A percentile compares a stretch with the other conserved stretches of the same genome.
Evolutionary conservation across 805 yeast genomes (phyloP).

Genomic region (Saccharomycodes ludwigii): DNA sequence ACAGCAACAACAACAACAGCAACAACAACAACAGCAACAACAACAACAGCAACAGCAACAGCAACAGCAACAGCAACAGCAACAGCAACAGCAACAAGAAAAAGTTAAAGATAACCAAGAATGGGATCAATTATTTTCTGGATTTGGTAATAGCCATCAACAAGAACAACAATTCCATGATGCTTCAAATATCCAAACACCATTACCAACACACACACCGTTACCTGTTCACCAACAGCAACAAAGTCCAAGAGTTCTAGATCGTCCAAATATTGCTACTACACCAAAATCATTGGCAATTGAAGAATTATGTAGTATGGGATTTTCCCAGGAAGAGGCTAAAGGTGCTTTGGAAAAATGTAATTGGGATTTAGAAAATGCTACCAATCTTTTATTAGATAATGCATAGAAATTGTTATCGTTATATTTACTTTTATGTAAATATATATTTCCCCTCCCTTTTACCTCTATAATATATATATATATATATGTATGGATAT

Average conservation of each 20-base stretch:
- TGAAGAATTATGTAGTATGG: constrained; percentile 81
- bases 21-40: constrained; percentile 4
- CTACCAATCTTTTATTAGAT: constrained; percentile 78
- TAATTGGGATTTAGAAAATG: constrained; percentile 68
- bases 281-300: constrained; percentile 46
- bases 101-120: too few relatives aligned
- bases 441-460: too few relatives aligned
- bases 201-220: constrained; percentile 1
- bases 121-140: constrained; percentile 91
- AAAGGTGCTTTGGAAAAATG: constrained; percentile 53
- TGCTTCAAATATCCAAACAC: constrained; percentile 8
- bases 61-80: constrained; percentile 1
- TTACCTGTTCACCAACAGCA: too few relatives aligned
- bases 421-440: too few relatives aligned
- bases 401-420: too few relatives aligned
- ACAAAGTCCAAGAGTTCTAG: constrained; percentile 4
- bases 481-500: too few relatives aligned
- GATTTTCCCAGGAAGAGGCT: constrained; percentile 60
- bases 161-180: constrained; percentile 9
- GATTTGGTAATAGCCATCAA: constrained; percentile 69
- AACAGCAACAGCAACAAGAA: constrained; percentile 17
- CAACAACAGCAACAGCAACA: constrained; percentile 4
- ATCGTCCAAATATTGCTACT: constrained; percentile 25
- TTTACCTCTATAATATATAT: too few relatives aligned
- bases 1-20: not conserved